phyloP scores from a whole-genome alignment of 1,284 basidiomycete species.

The Moniliella sp. region DNA sequence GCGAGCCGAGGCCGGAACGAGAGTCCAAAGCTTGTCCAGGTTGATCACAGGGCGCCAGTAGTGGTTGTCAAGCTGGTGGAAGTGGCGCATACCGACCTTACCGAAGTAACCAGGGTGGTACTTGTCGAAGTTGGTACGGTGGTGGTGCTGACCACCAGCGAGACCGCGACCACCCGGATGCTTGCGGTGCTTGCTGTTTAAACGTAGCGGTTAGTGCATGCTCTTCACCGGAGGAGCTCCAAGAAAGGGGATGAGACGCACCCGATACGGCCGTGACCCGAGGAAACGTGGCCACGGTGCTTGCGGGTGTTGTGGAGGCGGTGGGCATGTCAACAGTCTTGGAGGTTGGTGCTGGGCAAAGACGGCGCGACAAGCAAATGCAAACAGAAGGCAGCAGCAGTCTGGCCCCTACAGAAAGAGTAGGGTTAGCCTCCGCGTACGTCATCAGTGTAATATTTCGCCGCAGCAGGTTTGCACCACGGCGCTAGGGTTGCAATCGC shows the following conservation, averaged over 20 bases:
- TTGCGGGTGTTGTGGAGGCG: constrained; percentile 87
- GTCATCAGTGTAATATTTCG: no score
- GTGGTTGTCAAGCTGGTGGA: constrained; percentile 77
- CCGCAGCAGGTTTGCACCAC: no score
- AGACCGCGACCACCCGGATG: constrained; percentile 99
- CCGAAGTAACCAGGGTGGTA: constrained; percentile 55
- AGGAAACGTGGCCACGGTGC: constrained; percentile 77
- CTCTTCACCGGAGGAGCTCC: no score
- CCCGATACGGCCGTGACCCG: constrained; percentile 85
- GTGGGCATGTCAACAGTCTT: no score
- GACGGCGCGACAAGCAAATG: no score
- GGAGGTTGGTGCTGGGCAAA: no score
- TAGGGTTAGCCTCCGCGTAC: no score
- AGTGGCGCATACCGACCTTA: constrained; percentile 82
- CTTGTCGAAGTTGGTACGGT: constrained; percentile 45
- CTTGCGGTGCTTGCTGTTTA: constrained; percentile 98
- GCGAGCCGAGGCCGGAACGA: constrained; percentile 29
- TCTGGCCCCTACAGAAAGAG: no score
- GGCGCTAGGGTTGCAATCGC: no score
- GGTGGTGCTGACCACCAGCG: constrained; percentile 98
- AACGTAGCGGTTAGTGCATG: no score
- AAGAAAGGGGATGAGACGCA: no score
- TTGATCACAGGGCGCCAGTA: constrained; percentile 86
- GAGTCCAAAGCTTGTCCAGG: constrained; percentile 35
- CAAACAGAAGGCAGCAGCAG: no score